Base-by-base conservation (phyloP, 129 eudicot species). In the Oenanthe sinensis region DNA sequence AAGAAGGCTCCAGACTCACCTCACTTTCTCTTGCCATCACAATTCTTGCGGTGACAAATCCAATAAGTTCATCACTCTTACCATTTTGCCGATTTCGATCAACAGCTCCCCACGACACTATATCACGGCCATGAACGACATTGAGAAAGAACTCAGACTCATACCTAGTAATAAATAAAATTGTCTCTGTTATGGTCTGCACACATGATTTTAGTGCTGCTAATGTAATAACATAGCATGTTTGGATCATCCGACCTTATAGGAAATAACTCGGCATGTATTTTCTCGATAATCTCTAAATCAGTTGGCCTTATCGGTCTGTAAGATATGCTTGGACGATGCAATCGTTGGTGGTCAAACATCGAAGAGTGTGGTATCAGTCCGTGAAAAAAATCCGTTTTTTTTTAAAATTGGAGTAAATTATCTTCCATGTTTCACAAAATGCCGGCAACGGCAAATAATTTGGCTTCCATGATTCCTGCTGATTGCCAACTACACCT, bases 41-140 rank as follows among this genome's bases (percentile, higher is more conserved):
- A 79, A 90, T 77, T 72, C 93, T 79, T 46, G 92, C 92, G 20
- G 99, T 92, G 75, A 95, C 90, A 87, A 95, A 95, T 76, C 99
- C 99, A 82, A 95, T 83, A 78, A 95, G 94, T 81, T 95, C 95
- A 75, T 95, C 96, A 81, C 80, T 86, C 76, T 86, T 85, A 76
- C 84, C 91, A 80, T 90, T 73, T n/a, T 91, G 95, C 75, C 92
- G 90, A 80, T 82, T 90, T 10, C 87, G 96, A 69, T 95, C 99
- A 87, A 95, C 99, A 86, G 92, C 99, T 79, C 99, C 97, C 99
- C 99, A 95, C 26, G 97, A 92, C 76, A 95, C 92, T 78, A 95
- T 95, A 85, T 84, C 96, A 79, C 83, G 89, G 10, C 96, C 97
- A 85, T 90, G 81, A 54, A 90, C 99, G 82, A 92, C 99, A 84